A percentile compares a stretch with the other conserved stretches of the same genome.
phyloP scores from a whole-genome alignment of 768 basidiomycete species.

The Tylopilus sp. region DNA sequence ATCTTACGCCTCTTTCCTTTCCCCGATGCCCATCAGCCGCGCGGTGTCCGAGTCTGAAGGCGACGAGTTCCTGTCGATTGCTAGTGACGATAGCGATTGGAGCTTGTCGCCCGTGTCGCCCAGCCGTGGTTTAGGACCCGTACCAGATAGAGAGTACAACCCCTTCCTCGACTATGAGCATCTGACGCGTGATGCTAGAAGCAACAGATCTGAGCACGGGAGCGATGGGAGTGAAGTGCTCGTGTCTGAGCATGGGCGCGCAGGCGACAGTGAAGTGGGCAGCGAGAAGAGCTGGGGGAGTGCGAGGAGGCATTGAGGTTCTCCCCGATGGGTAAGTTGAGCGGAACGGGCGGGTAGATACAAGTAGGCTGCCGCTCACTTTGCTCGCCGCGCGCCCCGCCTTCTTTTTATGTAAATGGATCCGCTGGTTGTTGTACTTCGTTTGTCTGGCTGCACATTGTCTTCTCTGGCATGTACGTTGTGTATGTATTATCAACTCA shows the following conservation, averaged over 20 bases:
- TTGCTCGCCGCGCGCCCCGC: not conserved
- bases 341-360: not conserved
- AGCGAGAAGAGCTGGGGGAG: conserved; percentile 28
- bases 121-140: not conserved
- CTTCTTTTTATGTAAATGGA: not conserved
- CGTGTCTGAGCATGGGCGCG: conserved; percentile 8
- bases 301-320: conserved; percentile 13
- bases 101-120: not conserved
- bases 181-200: not conserved
- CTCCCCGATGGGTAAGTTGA: not conserved
- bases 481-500: not conserved
- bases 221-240: conserved; percentile 23
- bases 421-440: not conserved
- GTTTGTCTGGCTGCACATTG: not conserved
- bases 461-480: not conserved
- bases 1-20: conserved; percentile 25
- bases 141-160: conserved; percentile 12
- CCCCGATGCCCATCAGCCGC: conserved; percentile 20
- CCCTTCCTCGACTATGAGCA: conserved; percentile 26
- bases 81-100: conserved; percentile 18
- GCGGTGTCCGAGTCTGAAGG: conserved; percentile 19
- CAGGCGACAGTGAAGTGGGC: conserved; percentile 17
- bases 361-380: not conserved
- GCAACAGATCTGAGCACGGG: not conserved
- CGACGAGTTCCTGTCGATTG: conserved; percentile 26